phyloP scores from a whole-genome alignment of 2,329 filamentous ascomycete genomes.

The Aspergillus versicolor region DNA sequence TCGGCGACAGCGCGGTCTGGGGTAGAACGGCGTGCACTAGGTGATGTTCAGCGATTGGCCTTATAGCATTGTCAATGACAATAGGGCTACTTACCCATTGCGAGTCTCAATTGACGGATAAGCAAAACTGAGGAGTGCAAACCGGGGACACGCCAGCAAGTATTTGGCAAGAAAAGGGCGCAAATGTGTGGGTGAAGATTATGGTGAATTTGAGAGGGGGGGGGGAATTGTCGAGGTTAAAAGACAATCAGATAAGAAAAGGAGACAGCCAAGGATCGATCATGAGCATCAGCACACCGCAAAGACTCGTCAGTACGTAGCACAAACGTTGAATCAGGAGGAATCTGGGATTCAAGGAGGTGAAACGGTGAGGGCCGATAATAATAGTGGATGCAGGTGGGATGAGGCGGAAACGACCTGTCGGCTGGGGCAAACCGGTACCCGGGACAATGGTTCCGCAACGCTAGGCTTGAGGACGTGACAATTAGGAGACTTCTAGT shows the following conservation, averaged over 20 bases:
- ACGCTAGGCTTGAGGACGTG: constrained; percentile 16
- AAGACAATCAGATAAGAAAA: background rate
- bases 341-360: constrained; percentile 5
- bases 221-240: background rate
- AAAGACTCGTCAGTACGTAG: background rate
- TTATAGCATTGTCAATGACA: background rate
- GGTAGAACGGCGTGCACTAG: constrained; percentile 33
- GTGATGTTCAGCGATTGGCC: background rate
- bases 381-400: constrained; percentile 12
- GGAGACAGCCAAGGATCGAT: background rate
- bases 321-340: constrained; percentile 4
- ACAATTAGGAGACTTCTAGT: constrained; percentile 7
- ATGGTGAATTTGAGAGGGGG: background rate
- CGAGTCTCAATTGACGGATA: background rate
- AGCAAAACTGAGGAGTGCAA: background rate
- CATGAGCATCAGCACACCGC: background rate
- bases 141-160: background rate
- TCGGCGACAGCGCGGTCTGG: constrained; percentile 22
- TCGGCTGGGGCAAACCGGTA: constrained; percentile 22
- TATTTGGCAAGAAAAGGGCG: background rate
- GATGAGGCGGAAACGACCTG: constrained; percentile 18
- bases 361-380: background rate
- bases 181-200: background rate
- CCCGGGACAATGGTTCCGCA: constrained; percentile 24
- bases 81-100: constrained; percentile 21